phyloP scores from a whole-genome alignment of 441 rosid genomes.

The Cnidoscolus chayamansa region DNA sequence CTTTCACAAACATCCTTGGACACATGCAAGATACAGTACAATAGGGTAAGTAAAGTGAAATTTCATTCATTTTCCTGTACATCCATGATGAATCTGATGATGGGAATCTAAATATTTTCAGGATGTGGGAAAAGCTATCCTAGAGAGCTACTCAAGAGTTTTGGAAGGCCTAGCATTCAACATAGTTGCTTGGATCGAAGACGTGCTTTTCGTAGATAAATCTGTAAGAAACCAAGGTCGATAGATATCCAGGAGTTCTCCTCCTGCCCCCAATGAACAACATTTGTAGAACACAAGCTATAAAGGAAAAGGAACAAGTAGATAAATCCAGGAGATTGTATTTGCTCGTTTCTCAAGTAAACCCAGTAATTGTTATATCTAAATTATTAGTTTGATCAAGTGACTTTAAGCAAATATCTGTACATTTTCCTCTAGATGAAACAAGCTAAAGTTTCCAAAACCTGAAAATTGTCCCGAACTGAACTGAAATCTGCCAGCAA shows the following conservation, averaged over 20 bases:
- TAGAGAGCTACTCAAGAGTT: constrained; percentile 94
- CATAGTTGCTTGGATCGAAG: constrained; percentile 89
- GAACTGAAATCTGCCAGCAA: no score
- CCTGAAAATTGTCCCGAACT: no score
- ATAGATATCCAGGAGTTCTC: constrained; percentile 12
- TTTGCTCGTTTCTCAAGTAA: neutral
- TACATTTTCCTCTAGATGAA: no score
- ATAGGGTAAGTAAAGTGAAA: constrained; percentile 44
- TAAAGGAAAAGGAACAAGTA: neutral
- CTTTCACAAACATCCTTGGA: constrained; percentile 92
- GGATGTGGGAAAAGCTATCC: constrained; percentile 90
- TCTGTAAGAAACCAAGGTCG: constrained; percentile 49
- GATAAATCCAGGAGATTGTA: constrained; percentile 9
- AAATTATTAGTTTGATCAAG: neutral
- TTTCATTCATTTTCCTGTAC: neutral
- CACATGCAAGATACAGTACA: constrained; percentile 89
- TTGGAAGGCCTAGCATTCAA: constrained; percentile 94
- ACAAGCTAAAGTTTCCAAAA: no score
- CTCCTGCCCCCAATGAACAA: constrained; percentile 6
- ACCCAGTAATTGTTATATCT: neutral
- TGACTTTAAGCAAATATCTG: no score
- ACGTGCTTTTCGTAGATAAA: constrained; percentile 75
- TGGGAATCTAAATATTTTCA: constrained; percentile 28
- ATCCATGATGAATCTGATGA: no score
- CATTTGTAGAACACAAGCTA: constrained; percentile 12